These are phyloP conservation scores for Penicillium ucsense DNA, from an alignment of 495 filamentous ascomycete species.

Conservation along the genomic window DNA sequence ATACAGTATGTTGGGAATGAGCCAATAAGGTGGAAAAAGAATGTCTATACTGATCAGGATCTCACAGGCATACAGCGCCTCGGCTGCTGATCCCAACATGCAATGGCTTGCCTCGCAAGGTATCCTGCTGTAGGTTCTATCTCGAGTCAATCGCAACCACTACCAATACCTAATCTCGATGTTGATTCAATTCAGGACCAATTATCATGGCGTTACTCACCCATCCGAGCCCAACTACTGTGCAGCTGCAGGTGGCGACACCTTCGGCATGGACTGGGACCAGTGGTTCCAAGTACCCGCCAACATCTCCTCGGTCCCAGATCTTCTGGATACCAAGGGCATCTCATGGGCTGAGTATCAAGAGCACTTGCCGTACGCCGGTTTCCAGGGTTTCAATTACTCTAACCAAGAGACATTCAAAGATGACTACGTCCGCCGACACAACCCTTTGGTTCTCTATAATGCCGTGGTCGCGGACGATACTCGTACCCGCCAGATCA, in stretches of 20 bases:
- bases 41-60: too few species aligned
- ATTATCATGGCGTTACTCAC: slow-evolving; percentile 6
- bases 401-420: slow-evolving; percentile 3
- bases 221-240: slow-evolving; percentile 5
- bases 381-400: slow-evolving; percentile 3
- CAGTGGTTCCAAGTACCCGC: slow-evolving; percentile 2
- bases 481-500: slow-evolving; percentile 2
- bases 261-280: slow-evolving; percentile 1
- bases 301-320: slow-evolving; percentile 3
- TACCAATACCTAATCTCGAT: background rate
- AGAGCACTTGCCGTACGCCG: slow-evolving; percentile 6
- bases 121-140: background rate
- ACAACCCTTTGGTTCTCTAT: slow-evolving; percentile 5
- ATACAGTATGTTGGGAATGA: slow-evolving; percentile 1
- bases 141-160: slow-evolving; percentile 3
- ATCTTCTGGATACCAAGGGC: slow-evolving; percentile 4
- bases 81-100: too few species aligned
- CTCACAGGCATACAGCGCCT: too few species aligned
- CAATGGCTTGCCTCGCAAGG: too few species aligned
- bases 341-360: slow-evolving; percentile 7
- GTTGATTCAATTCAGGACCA: background rate
- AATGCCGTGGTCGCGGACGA: slow-evolving; percentile 2
- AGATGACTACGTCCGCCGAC: slow-evolving; percentile 6
- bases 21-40: too few species aligned
- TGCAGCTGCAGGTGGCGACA: slow-evolving; percentile 4